Base-by-base conservation (phyloP, 306 rosid species). In the Begonia fuchsioides region DNA sequence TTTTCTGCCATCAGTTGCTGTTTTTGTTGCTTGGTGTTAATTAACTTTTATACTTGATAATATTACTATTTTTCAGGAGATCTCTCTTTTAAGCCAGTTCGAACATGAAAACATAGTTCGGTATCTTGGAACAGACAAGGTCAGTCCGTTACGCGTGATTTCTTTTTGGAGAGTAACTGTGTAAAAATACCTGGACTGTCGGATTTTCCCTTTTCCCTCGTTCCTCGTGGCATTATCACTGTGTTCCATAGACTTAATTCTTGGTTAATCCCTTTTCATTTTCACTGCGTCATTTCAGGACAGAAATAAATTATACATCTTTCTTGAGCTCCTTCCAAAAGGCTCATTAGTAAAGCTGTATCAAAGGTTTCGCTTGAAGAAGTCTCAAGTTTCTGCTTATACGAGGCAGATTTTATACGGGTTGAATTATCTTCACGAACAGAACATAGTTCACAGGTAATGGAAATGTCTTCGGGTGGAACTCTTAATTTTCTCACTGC, bases 41-140 rank as follows among this genome's bases (percentile, higher is more conserved):
- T 57, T 59, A 53, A 32, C 70, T 54, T 61, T 65, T 49, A 62
- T 26, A 26, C 35, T 55, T 26, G 35, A 26, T 26, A 3, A 26
- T 8, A 4, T 5, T 0, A 8, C 8, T 1, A 4, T 38, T 2
- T 44, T 55, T 19, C 96, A 88, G 97, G 97, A 88, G 81, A 88
- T 88, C 64, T 79, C 74, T 16, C 93, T 88, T 59, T 61, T 88
- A 74, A 83, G 97, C 50, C 83, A 75, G 68, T 88, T 83, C 51
- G 90, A 88, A 67, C 97, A 88, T 43, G 95, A 76, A 55, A 88
- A 88, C 69, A 84, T 88, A 76, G 97, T 88, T 52, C 93, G 68
- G 69, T 88, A 88, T 62, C 70, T 67, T 16, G 97, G 93, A 66
- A 88, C 95, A 10, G 72, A 70, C 39, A 81, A 60, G 95, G 97